Percentiles rank a stretch among this genome's conserved stretches.
Conservation (phyloP, 345 rosid species). For the Stellera chamaejasme region DNA sequence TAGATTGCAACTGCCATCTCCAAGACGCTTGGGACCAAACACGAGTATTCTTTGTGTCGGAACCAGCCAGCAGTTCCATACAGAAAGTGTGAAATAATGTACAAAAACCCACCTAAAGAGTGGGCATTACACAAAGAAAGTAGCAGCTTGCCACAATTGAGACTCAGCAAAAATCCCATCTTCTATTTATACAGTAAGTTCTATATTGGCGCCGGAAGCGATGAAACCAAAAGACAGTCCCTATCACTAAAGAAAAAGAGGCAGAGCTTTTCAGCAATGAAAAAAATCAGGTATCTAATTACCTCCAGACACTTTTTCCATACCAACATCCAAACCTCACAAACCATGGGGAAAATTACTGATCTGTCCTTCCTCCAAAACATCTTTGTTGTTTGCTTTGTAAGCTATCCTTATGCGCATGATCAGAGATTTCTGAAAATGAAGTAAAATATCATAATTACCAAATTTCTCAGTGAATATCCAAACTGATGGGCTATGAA, state of each 20-base stretch:
- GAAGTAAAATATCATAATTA: slow-evolving; percentile 9
- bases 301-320: slow-evolving; percentile 7
- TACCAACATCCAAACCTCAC: slow-evolving; percentile 28
- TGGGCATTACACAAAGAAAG: slow-evolving; percentile 11
- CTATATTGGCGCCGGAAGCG: slow-evolving; percentile 16
- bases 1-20: too few species aligned
- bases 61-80: slow-evolving; percentile 32
- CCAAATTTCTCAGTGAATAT: too few species aligned
- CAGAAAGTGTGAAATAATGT: slow-evolving; percentile 34
- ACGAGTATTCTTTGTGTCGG: slow-evolving; percentile 12
- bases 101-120: slow-evolving; percentile 32
- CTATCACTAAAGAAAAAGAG: slow-evolving; percentile 26
- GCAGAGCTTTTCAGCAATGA: slow-evolving; percentile 14
- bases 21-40: too few species aligned
- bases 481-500: too few species aligned
- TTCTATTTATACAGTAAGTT: slow-evolving; percentile 13
- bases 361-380: slow-evolving; percentile 89
- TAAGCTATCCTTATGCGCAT: slow-evolving; percentile 91
- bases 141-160: slow-evolving; percentile 16
- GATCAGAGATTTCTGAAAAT: slow-evolving; percentile 80
- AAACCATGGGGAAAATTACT: slow-evolving; percentile 76
- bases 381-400: slow-evolving; percentile 67
- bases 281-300: slow-evolving; percentile 10
- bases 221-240: slow-evolving; percentile 16
- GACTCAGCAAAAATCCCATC: slow-evolving; percentile 21